phyloP scores from a whole-genome alignment of 148 eudicot genomes.

The Arbutus unedo region DNA sequence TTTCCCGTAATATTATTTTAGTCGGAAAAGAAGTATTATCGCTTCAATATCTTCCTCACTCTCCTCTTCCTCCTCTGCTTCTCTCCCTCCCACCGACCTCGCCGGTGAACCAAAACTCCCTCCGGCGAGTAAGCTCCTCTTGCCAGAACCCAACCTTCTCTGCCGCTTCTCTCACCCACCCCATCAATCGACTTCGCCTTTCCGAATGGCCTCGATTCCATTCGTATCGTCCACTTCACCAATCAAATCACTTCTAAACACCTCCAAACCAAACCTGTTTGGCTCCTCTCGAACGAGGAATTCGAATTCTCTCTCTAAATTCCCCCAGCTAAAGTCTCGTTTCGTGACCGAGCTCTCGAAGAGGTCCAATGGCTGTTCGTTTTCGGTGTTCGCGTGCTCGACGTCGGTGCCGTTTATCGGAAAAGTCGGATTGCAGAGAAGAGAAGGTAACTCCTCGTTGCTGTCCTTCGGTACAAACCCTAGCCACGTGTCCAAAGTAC shows the following conservation, averaged over 20 bases:
- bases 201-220: conserved; percentile 32
- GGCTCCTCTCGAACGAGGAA: not conserved
- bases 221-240: conserved; percentile 20
- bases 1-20: too few relatives aligned
- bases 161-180: not conserved
- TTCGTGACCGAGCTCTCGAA: conserved; percentile 14
- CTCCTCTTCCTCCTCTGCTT: conserved; percentile 12
- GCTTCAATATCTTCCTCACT: not conserved
- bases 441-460: conserved; percentile 70
- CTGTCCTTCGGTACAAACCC: conserved; percentile 55
- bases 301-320: conserved; percentile 12
- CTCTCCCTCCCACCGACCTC: not conserved
- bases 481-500: conserved; percentile 20
- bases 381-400: conserved; percentile 46
- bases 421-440: conserved; percentile 65
- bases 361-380: conserved; percentile 21
- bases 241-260: conserved; percentile 28
- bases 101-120: conserved; percentile 6
- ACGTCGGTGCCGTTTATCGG: conserved; percentile 69
- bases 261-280: conserved; percentile 8
- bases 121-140: conserved; percentile 17
- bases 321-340: not conserved
- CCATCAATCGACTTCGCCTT: not conserved
- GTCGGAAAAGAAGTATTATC: not conserved
- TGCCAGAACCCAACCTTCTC: not conserved